Base-by-base conservation (phyloP, 495 filamentous ascomycete genomes). In the Staphylotrichum tortipilum region DNA sequence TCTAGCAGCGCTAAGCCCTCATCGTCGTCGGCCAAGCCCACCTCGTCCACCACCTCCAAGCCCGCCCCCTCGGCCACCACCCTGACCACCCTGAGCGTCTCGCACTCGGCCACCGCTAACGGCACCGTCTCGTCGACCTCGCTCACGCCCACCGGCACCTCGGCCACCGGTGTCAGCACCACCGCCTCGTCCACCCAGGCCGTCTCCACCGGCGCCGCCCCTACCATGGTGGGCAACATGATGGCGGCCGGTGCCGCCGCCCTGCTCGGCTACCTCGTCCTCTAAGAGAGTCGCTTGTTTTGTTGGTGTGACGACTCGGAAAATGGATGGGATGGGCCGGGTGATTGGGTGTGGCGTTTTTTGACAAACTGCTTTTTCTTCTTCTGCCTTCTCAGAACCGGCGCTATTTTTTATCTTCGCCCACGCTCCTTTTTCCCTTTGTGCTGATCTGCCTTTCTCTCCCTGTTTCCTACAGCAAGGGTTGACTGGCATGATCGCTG, bases 221-320 rank as follows among this genome's bases (percentile, higher is more conserved):
- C 47, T 47, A 57, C 57, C 48, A 24, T 54, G 19, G 56, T 50
- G 4, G 49, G 52, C 52, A 54, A 49, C 53, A 17, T 62, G 22
- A 52, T 50, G 30, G 56, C 50, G 14, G 33, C 60, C 8, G 63
- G 52, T 18, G 61, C 52, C 19, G 62, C 63, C 30, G 49, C 61
- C 37, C 31, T 60, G 43, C n/a, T 64, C 26, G 59, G 50, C 41
- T 53, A 46, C 47, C 47, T 66, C 35, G 44, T 50, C n/a, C 56
- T 68, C 50, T 68, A 63, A 66, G 24, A 11, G 12, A n/a, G n/a
- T n/a, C n/a, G n/a, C n/a, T n/a, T n/a, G n/a, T n/a, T n/a, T n/a
- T n/a, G n/a, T n/a, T n/a, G n/a, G n/a, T n/a, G n/a, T n/a, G n/a
- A n/a, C n/a, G n/a, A n/a, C n/a, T n/a, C n/a, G n/a, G n/a, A n/a